phyloP scores from a whole-genome alignment of 148 eudicot species.

The Diospyros kaki region DNA sequence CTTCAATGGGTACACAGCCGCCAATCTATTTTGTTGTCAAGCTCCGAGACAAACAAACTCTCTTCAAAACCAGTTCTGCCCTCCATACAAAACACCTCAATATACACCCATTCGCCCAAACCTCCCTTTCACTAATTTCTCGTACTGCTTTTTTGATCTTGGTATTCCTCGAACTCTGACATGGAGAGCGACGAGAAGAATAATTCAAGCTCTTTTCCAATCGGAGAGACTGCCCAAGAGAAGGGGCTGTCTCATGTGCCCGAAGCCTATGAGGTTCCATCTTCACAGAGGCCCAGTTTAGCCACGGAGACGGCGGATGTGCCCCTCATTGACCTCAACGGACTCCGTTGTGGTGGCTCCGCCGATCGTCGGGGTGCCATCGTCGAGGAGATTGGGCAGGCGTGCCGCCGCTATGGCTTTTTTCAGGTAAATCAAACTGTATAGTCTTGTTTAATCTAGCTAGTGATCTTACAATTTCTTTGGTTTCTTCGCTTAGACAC shows the following conservation, averaged over 20 bases:
- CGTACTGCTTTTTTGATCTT: no score
- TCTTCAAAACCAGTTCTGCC: no score
- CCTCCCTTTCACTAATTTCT: no score
- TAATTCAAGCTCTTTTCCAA: conserved; percentile 27
- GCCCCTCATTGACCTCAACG: conserved; percentile 34
- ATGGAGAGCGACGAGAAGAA: conserved; percentile 11
- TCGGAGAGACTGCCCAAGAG: conserved; percentile 57
- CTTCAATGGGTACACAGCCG: no score
- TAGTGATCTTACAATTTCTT: no score
- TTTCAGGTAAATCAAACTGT: conserved; percentile 38
- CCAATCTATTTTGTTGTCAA: no score
- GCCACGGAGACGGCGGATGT: conserved; percentile 26
- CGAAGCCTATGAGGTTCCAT: conserved; percentile 33
- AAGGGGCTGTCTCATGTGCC: conserved; percentile 40
- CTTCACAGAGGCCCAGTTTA: conserved; percentile 28
- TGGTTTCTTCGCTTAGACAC: no score
- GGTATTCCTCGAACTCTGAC: no score
- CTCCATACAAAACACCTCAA: no score
- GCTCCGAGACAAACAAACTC: no score
- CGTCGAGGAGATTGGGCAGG: conserved; percentile 32
- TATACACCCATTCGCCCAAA: no score
- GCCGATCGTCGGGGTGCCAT: conserved; percentile 18
- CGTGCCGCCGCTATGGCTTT: conserved; percentile 44
- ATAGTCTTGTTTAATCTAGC: no score
- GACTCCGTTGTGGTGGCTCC: background rate